phyloP scores from a whole-genome alignment of 495 filamentous ascomycete species.

The Pseudotulostoma volvatum region DNA sequence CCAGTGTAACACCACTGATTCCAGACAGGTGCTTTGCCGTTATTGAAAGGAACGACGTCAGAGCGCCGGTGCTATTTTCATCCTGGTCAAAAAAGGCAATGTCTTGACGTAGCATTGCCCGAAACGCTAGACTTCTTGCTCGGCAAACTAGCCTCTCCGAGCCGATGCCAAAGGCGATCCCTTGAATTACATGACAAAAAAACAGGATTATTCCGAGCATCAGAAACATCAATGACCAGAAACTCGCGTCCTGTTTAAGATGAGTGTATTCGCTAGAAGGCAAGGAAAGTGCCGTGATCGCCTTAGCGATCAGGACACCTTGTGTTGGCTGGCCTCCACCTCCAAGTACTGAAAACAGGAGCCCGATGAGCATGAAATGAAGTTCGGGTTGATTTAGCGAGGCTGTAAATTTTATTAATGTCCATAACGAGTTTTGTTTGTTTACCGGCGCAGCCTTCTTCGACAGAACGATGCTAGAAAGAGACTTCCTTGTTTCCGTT shows the following conservation, averaged over 20 bases:
- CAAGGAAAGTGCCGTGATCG: slow-evolving; percentile 50
- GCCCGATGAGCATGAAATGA: slow-evolving; percentile 55
- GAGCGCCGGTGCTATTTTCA: slow-evolving; percentile 84
- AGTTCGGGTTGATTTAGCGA: slow-evolving; percentile 68
- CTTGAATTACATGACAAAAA: slow-evolving; percentile 49
- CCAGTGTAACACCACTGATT: slow-evolving; percentile 68
- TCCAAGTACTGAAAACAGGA: slow-evolving; percentile 62
- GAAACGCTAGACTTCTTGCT: slow-evolving; percentile 62
- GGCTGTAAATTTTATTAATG: slow-evolving; percentile 66
- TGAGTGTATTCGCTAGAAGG: slow-evolving; percentile 27
- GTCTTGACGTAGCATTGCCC: slow-evolving; percentile 74
- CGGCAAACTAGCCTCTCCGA: slow-evolving; percentile 72
- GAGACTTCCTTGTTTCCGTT: slow-evolving; percentile 46
- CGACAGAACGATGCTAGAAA: slow-evolving; percentile 58
- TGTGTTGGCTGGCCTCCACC: slow-evolving; percentile 77
- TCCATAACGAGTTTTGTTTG: slow-evolving; percentile 59
- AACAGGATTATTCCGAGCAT: slow-evolving; percentile 76
- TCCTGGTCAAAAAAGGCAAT: slow-evolving; percentile 89
- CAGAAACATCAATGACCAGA: slow-evolving; percentile 89
- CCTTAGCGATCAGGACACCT: slow-evolving; percentile 80
- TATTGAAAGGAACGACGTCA: slow-evolving; percentile 77
- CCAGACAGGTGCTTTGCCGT: slow-evolving; percentile 69
- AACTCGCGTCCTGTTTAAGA: slow-evolving; percentile 54
- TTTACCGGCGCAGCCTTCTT: slow-evolving; percentile 29
- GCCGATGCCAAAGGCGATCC: slow-evolving; percentile 64